A percentile compares a stretch with the other conserved stretches of the same genome.
These are phyloP conservation scores for Acanthamoeba royreba DNA, from an alignment of 208 protist species.

Conservation along the genomic window DNA sequence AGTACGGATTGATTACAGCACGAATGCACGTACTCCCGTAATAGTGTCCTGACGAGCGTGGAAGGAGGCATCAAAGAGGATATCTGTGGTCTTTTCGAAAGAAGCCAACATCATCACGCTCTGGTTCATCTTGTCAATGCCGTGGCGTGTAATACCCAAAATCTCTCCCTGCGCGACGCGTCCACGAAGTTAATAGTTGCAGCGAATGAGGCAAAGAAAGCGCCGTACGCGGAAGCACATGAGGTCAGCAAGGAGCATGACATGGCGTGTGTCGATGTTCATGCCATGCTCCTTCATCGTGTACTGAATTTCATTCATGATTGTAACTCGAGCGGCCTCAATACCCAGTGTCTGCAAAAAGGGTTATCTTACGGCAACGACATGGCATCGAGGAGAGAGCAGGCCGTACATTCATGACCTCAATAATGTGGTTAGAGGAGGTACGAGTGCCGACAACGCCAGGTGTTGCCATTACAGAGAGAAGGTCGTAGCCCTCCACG, in stretches of 20 bases:
- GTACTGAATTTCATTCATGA: slow-evolving; percentile 96
- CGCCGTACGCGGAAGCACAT: slow-evolving; percentile 93
- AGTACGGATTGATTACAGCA: background rate
- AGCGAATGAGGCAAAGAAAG: background rate
- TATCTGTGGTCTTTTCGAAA: slow-evolving; percentile 99
- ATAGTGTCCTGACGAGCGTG: slow-evolving; percentile 82
- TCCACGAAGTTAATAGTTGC: background rate
- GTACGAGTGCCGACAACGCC: slow-evolving; percentile 90
- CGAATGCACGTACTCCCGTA: background rate
- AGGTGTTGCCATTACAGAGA: slow-evolving; percentile 91
- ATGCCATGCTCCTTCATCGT: slow-evolving; percentile 96
- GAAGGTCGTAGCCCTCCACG: slow-evolving; percentile 90
- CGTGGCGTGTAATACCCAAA: slow-evolving; percentile 98
- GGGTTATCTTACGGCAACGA: background rate
- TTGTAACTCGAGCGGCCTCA: slow-evolving; percentile 94
- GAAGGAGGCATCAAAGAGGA: slow-evolving; percentile 98
- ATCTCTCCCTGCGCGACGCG: slow-evolving; percentile 84
- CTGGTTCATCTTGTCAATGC: slow-evolving; percentile 99
- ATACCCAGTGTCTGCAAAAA: slow-evolving; percentile 90
- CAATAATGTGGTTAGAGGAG: slow-evolving; percentile 96
- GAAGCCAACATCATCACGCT: slow-evolving; percentile 98
- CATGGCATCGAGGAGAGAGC: background rate
- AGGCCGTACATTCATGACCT: slow-evolving; percentile 83
- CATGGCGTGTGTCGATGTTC: slow-evolving; percentile 95
- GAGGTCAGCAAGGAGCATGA: slow-evolving; percentile 97